Conservation (phyloP, 225 moss, liverwort and hornwort genomes). For the Antitrichia curtipendula region DNA sequence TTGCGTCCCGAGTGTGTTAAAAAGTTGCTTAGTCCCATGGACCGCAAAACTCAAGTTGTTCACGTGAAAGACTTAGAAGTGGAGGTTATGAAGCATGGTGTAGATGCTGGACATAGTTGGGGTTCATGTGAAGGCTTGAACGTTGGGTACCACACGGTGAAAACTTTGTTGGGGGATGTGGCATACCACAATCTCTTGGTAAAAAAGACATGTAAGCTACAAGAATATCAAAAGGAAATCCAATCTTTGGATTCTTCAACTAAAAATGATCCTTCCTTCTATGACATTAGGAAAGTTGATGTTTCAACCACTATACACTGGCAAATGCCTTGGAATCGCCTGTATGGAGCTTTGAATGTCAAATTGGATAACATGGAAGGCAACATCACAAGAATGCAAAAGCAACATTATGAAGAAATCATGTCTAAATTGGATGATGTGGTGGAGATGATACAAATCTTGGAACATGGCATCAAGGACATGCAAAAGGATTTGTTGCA, state of each 20-base stretch:
- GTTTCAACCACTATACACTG: background rate
- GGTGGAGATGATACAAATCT: background rate
- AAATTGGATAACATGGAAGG: too few species aligned
- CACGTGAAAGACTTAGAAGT: background rate
- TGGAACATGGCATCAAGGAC: background rate
- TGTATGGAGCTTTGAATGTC: background rate
- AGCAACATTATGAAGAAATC: background rate
- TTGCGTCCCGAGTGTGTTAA: background rate
- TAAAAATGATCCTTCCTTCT: background rate
- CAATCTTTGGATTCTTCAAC: too few species aligned
- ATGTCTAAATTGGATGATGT: background rate
- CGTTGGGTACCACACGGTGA: background rate
- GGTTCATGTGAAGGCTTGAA: background rate
- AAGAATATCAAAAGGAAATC: background rate
- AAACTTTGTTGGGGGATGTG: background rate
- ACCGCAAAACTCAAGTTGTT: background rate
- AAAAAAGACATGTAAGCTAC: fast-evolving
- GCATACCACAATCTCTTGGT: background rate
- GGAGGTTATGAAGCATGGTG: background rate
- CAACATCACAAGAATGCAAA: background rate
- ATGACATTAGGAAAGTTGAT: background rate
- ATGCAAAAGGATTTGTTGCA: background rate
- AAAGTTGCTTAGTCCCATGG: background rate
- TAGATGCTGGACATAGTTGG: background rate
- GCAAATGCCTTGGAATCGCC: background rate